Percentiles rank a stretch among this genome's conserved stretches.
Evolutionary conservation across 768 basidiomycete genomes (phyloP).

Genomic region (Asterophora lycoperdoides): DNA sequence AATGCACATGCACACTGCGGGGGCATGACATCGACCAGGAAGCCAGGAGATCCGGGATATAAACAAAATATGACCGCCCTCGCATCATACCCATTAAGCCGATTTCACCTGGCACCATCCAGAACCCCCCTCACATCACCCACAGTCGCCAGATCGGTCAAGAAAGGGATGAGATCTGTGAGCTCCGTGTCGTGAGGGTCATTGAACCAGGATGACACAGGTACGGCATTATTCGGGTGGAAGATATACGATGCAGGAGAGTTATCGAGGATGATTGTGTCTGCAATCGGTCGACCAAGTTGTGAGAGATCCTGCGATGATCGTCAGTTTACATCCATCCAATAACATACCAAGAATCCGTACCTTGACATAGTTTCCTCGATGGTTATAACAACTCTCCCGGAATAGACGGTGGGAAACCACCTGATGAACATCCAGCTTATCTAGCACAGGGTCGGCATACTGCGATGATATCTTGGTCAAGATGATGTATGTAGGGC

Average conservation of each 20-base stretch:
- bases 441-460: conserved; percentile 97
- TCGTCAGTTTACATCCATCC: neutral
- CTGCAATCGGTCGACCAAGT: conserved; percentile 87
- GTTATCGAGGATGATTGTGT: conserved; percentile 97
- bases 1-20: conserved; percentile 4
- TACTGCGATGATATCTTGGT: conserved; percentile 51
- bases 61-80: conserved; percentile 11
- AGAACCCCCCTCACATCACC: conserved; percentile 91
- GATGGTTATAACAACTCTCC: conserved; percentile 98
- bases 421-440: conserved; percentile 88
- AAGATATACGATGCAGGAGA: conserved; percentile 99
- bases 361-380: conserved; percentile 99
- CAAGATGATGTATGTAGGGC: conserved; percentile 3
- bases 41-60: conserved; percentile 12
- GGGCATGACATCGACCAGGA: conserved; percentile 12
- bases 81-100: neutral
- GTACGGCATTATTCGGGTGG: conserved; percentile 98
- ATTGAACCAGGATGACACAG: conserved; percentile 99
- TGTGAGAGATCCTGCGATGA: conserved; percentile 87
- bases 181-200: conserved; percentile 98
- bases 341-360: conserved; percentile 7
- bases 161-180: conserved; percentile 92
- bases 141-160: conserved; percentile 79
- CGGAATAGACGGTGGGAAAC: conserved; percentile 93
- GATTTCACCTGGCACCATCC: conserved; percentile 68